phyloP scores from a whole-genome alignment of 495 filamentous ascomycete species.

The Emericellopsis terricola region DNA sequence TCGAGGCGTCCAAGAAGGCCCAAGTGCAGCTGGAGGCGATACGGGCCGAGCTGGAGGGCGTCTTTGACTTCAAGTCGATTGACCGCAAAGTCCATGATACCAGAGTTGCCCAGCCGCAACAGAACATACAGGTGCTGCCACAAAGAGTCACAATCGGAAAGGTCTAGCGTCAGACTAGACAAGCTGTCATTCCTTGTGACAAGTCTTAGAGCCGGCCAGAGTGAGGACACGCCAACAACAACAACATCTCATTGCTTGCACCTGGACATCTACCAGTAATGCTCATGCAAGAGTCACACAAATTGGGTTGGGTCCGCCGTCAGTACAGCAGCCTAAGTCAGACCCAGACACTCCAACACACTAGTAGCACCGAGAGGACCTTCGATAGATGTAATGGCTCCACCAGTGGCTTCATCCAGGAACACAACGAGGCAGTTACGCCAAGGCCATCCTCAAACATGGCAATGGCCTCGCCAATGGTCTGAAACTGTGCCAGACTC shows the following conservation, averaged over 20 bases:
- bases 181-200: background rate
- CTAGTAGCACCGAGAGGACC: background rate
- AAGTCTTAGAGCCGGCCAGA: background rate
- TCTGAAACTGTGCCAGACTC: too few relatives aligned
- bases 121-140: conserved; percentile 1
- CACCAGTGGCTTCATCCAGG: conserved; percentile 1
- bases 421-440: conserved; percentile 1
- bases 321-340: background rate
- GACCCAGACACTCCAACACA: background rate
- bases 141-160: conserved; percentile 2
- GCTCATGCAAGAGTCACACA: too few relatives aligned
- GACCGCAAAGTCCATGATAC: conserved; percentile 25
- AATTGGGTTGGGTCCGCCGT: background rate
- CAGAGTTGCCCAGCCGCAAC: conserved; percentile 1
- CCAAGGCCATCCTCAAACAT: conserved; percentile 1
- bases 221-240: background rate
- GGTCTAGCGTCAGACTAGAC: background rate
- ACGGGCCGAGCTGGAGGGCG: conserved; percentile 14
- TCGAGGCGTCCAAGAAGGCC: conserved; percentile 21
- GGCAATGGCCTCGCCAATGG: conserved; percentile 1
- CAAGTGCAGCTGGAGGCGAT: conserved; percentile 15
- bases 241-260: background rate
- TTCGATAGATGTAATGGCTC: background rate
- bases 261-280: too few relatives aligned
- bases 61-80: conserved; percentile 24